phyloP scores from a whole-genome alignment of 371 early-diverging fungal genomes.

The Apophysomyces elegans region DNA sequence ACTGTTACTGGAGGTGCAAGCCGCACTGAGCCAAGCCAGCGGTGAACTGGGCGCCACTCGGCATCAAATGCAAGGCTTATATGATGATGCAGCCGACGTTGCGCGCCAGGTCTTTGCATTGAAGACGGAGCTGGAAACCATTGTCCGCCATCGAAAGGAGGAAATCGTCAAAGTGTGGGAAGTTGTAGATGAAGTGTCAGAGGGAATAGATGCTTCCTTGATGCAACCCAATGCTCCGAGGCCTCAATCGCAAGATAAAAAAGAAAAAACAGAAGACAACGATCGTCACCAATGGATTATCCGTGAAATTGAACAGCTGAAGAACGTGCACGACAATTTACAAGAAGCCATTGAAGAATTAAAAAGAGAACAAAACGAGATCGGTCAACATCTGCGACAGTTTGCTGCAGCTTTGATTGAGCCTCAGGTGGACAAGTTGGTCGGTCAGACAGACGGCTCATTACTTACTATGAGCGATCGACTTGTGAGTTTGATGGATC shows the following conservation, averaged over 20 bases:
- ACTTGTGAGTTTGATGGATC: slow-evolving; percentile 43
- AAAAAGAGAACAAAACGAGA: slow-evolving; percentile 47
- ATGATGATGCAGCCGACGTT: slow-evolving; percentile 64
- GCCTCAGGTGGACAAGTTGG: slow-evolving; percentile 47
- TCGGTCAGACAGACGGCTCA: slow-evolving; percentile 39
- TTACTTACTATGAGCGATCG: slow-evolving; percentile 42
- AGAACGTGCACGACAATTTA: slow-evolving; percentile 49
- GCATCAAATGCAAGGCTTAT: slow-evolving; percentile 51
- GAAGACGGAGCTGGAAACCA: slow-evolving; percentile 58
- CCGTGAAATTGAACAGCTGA: slow-evolving; percentile 60
- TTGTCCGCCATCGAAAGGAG: slow-evolving; percentile 60
- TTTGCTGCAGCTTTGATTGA: slow-evolving; percentile 34
- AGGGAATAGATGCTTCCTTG: slow-evolving; percentile 32
- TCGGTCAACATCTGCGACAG: slow-evolving; percentile 36
- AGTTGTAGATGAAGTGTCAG: slow-evolving; percentile 61
- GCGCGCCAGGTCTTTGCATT: slow-evolving; percentile 56
- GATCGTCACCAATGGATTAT: slow-evolving; percentile 63
- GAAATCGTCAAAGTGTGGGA: slow-evolving; percentile 69
- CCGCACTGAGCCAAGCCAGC: slow-evolving; percentile 50
- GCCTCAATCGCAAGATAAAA: slow-evolving; percentile 15
- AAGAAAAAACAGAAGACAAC: slow-evolving; percentile 34
- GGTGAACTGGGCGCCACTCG: slow-evolving; percentile 54
- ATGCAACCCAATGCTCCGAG: slow-evolving; percentile 14
- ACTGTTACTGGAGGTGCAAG: slow-evolving; percentile 45
- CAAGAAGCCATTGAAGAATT: slow-evolving; percentile 42